Evolutionary conservation across 225 moss, liverwort and hornwort species (phyloP).

Genomic region (Bryum argenteum): DNA sequence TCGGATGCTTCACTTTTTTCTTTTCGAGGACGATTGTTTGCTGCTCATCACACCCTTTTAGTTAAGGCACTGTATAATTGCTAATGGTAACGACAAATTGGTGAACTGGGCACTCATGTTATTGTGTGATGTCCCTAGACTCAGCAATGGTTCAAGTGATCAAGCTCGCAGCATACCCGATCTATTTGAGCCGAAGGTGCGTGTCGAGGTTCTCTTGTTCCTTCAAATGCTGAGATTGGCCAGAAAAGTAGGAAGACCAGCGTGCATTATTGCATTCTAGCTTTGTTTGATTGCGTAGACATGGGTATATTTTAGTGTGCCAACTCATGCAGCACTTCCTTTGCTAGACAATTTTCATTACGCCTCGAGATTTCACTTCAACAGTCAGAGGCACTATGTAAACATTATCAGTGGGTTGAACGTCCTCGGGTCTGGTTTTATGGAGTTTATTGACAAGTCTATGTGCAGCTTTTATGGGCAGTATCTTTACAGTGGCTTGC

Average conservation of each 20-base stretch:
- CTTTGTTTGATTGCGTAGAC: constrained; percentile 1
- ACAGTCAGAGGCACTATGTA: not conserved
- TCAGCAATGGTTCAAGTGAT: constrained; percentile 46
- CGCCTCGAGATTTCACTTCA: not conserved
- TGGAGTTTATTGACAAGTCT: not conserved
- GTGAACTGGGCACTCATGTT: constrained; percentile 23
- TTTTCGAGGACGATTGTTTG: not conserved
- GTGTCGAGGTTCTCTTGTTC: not conserved
- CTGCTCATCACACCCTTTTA: constrained; percentile 1
- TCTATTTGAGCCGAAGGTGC: constrained; percentile 46
- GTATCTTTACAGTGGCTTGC: constrained; percentile 13
- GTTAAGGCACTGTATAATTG: not conserved
- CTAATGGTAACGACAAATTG: not conserved
- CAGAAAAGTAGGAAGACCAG: not conserved
- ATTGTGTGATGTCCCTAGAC: constrained; percentile 39
- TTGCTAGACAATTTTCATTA: constrained; percentile 15
- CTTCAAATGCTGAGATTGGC: constrained; percentile 13
- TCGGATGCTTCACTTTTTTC: constrained; percentile 14
- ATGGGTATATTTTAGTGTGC: constrained; percentile 2
- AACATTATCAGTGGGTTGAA: constrained; percentile 17
- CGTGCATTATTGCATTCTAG: constrained; percentile 12
- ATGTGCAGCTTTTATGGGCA: not conserved
- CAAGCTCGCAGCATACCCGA: constrained; percentile 46
- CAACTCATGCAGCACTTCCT: constrained; percentile 7
- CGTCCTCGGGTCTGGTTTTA: constrained; percentile 17